phyloP scores from a whole-genome alignment of 1,284 basidiomycete genomes.

The Rhizoctonia solani region DNA sequence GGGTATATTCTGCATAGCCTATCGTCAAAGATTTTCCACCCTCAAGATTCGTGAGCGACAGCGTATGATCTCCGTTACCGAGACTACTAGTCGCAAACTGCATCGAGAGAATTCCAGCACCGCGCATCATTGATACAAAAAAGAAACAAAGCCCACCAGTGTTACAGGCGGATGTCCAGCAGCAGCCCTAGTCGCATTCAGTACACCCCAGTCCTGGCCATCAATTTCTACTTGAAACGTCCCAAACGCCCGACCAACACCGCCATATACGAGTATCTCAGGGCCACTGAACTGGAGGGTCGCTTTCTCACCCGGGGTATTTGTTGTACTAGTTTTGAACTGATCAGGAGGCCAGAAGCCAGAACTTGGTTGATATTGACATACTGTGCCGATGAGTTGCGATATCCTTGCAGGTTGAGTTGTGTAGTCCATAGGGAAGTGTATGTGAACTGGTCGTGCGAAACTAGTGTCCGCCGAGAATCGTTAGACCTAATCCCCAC shows the following conservation, averaged over 20 bases:
- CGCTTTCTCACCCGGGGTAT: not conserved
- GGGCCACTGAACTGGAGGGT: slow-evolving; percentile 8
- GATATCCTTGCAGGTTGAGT: not conserved
- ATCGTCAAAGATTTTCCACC: not conserved
- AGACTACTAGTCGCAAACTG: not conserved
- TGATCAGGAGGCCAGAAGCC: not conserved
- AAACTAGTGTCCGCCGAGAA: not conserved
- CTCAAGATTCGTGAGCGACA: not conserved
- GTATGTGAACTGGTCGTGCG: not conserved
- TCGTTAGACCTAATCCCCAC: slow-evolving; percentile 7
- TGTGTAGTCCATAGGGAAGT: not conserved
- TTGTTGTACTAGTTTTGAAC: not conserved
- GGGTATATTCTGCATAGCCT: not conserved
- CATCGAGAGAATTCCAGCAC: not conserved
- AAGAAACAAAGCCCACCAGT: not conserved
- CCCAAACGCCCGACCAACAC: not conserved
- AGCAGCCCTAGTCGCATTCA: not conserved
- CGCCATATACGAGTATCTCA: slow-evolving; percentile 5
- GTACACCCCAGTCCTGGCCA: not conserved
- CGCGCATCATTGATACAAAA: not conserved
- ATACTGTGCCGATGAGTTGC: slow-evolving; percentile 3
- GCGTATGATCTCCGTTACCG: not conserved
- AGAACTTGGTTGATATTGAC: not conserved
- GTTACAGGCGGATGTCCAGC: not conserved
- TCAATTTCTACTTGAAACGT: not conserved